Evolutionary conservation across 2,329 filamentous ascomycete genomes (phyloP), one percentile per base, ranked within the genome.

Genomic region (Cercospora zeina): DNA sequence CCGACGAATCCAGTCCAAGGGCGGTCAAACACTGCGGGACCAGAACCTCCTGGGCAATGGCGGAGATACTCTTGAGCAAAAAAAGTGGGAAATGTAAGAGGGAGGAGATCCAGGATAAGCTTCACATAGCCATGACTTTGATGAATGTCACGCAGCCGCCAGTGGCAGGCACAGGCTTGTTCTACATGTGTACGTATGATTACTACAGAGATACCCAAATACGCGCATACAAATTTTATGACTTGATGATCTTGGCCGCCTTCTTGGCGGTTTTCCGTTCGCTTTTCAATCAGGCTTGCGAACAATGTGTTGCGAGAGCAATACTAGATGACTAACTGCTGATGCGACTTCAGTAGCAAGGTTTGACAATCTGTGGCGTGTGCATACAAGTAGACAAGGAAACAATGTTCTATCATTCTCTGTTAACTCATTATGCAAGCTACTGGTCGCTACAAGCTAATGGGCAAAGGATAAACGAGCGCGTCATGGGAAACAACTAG

Each of bases 101-200:
- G 33, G 21, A n/a, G 54, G 56, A 9, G 47, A 24, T 24, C 30
- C 53, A 39, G 42, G 51, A 55, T 49, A 51, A 36, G 37, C 24
- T 42, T 31, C 24, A 59, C 59, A 61, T 61, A 56, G 59, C 39
- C 50, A 59, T 50, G 61, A 62, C 37, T 39, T 57, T 59, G 57
- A 62, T 59, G 61, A 62, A 27, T 45, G 34, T 51, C 53, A 62
- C 50, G 61, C 51, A 58, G 33, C 24, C 34, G 33, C 24, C 27
- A 37, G 61, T 54, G 51, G 49, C 27, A 21, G 8, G n/a, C 57
- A 42, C 19, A 55, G 47, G 19, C 39, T 30, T 42, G 49, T 34
- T 34, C 21, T 59, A 34, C 47, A 50, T 59, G 33, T 37, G 34
- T 51, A 37, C 54, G 56, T 55, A 50, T 47, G 50, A 39, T 55